Evolutionary conservation across 805 yeast genomes (phyloP), one percentile per base, ranked within the genome.

Genomic region (Gaillardinia entomophila): DNA sequence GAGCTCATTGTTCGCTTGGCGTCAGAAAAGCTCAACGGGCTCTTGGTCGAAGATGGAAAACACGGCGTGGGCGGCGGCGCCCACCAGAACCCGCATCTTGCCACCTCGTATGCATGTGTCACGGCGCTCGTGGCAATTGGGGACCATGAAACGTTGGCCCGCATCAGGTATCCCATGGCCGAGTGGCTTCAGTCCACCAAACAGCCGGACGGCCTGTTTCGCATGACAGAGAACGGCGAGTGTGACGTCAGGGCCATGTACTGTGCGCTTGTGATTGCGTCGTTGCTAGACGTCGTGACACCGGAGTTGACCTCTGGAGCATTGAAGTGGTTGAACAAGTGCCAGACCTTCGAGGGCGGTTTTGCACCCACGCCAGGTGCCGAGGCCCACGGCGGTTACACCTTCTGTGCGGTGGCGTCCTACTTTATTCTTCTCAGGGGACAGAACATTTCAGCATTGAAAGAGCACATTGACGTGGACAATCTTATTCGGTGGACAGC

Each of bases 381-480:
- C 4, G 99, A 92, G 56, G 97, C 97, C 0, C 99, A 92, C 53
- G 98, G 97, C 2, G 99, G 98, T 1, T 94, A 92, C 53, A 77
- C 97, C 0, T 92, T 76, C 55, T 92, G 99, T 62, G 95, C 90
- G 0, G 63, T 84, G 15, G 65, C 67, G 4, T 27, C 94, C 82
- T 28, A 73, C 77, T 31, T 60, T 76, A 36, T 71, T 68, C 39
- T 66, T 68, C 16, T 49, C 77, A 18, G 24, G 23, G 67, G 68
- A 5, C 46, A 62, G 17, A 65, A 71, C 52, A 12, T 52, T 53
- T 32, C 40, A 8, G 22, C 10, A 29, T 39, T 71, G 6, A 33
- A 35, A 4, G 55, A 60, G 31, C 41, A 55, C 14, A 54, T 75
- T 2, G 61, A 85, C 47, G 36, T 83, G 2, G 75, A 66, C 0